Percentiles rank a stretch among this genome's conserved stretches.
phyloP scores from a whole-genome alignment of 1,284 basidiomycete species.

The Ganoderma resinaceum region DNA sequence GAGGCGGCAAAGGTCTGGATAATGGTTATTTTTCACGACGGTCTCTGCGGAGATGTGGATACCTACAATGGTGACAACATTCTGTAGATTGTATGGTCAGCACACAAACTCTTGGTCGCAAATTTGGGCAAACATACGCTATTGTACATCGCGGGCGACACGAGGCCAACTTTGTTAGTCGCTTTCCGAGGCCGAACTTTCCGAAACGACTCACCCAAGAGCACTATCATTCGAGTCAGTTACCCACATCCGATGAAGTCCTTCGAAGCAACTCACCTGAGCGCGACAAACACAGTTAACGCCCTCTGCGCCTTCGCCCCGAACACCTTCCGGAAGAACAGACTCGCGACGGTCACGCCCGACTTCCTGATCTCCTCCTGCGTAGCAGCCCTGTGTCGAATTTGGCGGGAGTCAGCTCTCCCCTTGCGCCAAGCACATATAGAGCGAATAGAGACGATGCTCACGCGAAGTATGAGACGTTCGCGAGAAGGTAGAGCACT shows the following conservation, averaged over 20 bases:
- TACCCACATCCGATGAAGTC: neutral
- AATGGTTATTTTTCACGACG: neutral
- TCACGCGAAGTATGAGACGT: conserved; percentile 75
- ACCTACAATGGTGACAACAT: conserved; percentile 40
- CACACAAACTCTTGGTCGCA: neutral
- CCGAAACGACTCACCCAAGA: conserved; percentile 32
- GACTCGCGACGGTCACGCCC: conserved; percentile 65
- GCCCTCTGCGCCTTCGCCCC: conserved; percentile 66
- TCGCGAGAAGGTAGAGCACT: conserved; percentile 64
- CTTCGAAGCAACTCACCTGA: conserved; percentile 39
- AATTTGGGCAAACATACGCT: conserved; percentile 47
- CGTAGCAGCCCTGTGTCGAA: conserved; percentile 52
- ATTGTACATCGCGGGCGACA: no score
- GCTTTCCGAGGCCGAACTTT: no score
- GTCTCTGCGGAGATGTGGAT: neutral
- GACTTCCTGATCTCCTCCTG: conserved; percentile 68
- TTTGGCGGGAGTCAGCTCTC: neutral
- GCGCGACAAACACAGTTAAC: conserved; percentile 66
- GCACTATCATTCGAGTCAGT: conserved; percentile 29
- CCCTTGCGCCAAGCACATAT: no score
- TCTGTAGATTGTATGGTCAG: conserved; percentile 21
- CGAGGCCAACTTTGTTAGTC: neutral
- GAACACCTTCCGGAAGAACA: conserved; percentile 76
- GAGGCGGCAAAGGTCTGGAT: conserved; percentile 37
- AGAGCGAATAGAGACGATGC: conserved; percentile 38